phyloP scores from a whole-genome alignment of 1,139 yeast species.

The Nakaseomyces delphensis region DNA sequence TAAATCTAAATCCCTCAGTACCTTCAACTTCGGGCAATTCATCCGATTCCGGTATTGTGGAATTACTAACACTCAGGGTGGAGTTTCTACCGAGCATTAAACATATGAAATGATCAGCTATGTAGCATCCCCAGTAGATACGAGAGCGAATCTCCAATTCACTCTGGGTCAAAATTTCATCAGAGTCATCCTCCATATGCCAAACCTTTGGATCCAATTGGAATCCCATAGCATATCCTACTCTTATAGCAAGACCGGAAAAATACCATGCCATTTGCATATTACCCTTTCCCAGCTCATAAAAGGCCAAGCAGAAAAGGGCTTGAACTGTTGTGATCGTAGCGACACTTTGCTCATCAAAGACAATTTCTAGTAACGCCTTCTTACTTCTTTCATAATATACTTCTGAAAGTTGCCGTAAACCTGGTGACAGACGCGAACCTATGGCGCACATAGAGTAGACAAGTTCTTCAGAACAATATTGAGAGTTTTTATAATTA shows the following conservation, averaged over 20 bases:
- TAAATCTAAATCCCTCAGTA: slow-evolving; percentile 39
- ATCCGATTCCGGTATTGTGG: slow-evolving; percentile 53
- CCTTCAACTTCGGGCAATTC: slow-evolving; percentile 53
- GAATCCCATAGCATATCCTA: slow-evolving; percentile 59
- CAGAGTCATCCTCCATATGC: slow-evolving; percentile 30
- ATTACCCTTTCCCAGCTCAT: slow-evolving; percentile 51
- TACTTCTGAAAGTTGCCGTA: slow-evolving; percentile 36
- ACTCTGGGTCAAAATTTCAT: slow-evolving; percentile 25
- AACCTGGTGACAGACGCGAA: slow-evolving; percentile 39
- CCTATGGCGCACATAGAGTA: slow-evolving; percentile 54
- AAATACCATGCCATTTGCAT: slow-evolving; percentile 57
- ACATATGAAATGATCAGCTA: slow-evolving; percentile 57
- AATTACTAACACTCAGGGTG: slow-evolving; percentile 46
- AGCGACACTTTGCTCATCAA: slow-evolving; percentile 31
- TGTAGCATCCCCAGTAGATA: slow-evolving; percentile 59
- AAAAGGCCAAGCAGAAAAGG: slow-evolving; percentile 44
- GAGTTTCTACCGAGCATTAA: slow-evolving; percentile 53
- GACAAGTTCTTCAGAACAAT: slow-evolving; percentile 46
- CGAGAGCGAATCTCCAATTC: slow-evolving; percentile 51
- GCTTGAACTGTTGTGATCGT: slow-evolving; percentile 39
- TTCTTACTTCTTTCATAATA: slow-evolving; percentile 44
- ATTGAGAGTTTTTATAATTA: slow-evolving; percentile 32
- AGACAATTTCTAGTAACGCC: slow-evolving; percentile 35
- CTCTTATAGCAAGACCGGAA: slow-evolving; percentile 55
- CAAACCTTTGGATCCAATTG: slow-evolving; percentile 56